phyloP scores from a whole-genome alignment of 495 filamentous ascomycete genomes.

The Penicillium desertorum region DNA sequence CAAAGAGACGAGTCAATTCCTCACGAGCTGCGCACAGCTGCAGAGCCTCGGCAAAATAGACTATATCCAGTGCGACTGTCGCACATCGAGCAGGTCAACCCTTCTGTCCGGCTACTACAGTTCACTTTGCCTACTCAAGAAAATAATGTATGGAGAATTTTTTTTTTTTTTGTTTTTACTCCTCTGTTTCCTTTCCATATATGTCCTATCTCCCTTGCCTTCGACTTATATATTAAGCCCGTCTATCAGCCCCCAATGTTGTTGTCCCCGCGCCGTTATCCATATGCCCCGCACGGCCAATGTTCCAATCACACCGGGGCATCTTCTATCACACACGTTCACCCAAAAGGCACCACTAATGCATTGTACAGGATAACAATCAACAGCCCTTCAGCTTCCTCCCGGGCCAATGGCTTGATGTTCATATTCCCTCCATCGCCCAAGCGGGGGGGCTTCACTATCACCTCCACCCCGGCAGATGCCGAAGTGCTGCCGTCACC shows the following conservation, averaged over 20 bases:
- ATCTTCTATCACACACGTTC: conserved; percentile 8
- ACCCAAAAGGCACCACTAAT: background rate
- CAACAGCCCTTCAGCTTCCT: conserved; percentile 55
- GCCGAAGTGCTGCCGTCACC: conserved; percentile 34
- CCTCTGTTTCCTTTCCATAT: background rate
- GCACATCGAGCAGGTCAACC: conserved; percentile 49
- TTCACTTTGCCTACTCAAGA: conserved; percentile 36
- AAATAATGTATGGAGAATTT: conserved; percentile 22
- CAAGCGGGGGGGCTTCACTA: conserved; percentile 84
- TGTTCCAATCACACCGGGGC: background rate
- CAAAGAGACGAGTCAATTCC: conserved; percentile 40
- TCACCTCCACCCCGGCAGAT: conserved; percentile 69
- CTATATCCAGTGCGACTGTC: conserved; percentile 51
- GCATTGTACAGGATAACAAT: conserved; percentile 17
- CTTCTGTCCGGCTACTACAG: conserved; percentile 50
- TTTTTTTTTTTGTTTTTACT: conserved; percentile 5
- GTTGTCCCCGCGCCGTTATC: background rate
- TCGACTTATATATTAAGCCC: background rate
- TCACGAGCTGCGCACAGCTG: conserved; percentile 66
- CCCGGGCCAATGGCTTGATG: conserved; percentile 91
- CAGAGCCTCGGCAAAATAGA: conserved; percentile 63
- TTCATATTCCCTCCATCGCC: conserved; percentile 63
- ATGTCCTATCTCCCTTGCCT: background rate
- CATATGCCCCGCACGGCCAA: background rate
- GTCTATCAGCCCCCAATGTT: background rate